Evolutionary conservation across 768 basidiomycete species (phyloP), one percentile per base, ranked within the genome.

Genomic region (Leccinellum albellum): DNA sequence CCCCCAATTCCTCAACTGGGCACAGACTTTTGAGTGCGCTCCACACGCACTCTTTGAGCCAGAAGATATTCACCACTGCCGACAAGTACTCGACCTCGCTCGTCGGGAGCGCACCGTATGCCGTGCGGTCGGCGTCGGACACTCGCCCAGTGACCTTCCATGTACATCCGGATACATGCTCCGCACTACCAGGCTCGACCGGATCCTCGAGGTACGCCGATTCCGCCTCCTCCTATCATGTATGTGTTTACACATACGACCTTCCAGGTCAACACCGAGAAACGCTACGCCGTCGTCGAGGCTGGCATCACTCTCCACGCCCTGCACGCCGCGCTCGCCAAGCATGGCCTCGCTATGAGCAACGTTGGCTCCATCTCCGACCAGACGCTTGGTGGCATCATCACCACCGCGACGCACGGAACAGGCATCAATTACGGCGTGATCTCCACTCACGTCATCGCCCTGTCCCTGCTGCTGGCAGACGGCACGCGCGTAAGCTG

Each of bases 281-380:
- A 87, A 64, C 64, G 77, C 51, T 85, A 82, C 63, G 82, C 92
- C 64, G 75, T 84, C 63, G 88, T 82, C 1, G 82, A 94, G 73
- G 88, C 83, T 4, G 93, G 93, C 21, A 87, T 94, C 69, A 86
- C 82, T 5, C 84, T 98, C 55, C 77, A 86, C 56, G 77, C 81
- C 50, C 80, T 98, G 5, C 92, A 96, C 61, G 74, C 71, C 23
- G 77, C 78, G 15, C 86, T 98, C 54, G 82, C 78, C 49, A 70
- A 75, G 13, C 75, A 86, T 64, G 79, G 79, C 32, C 82, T 98
- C 31, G 95, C 94, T 37, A 87, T 99, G 83, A 85, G 82, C 66
- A 96, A 91, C 73, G 80, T 98, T 59, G 97, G 97, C 33, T 95
- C 94, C 28, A 98, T 99, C 66, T 96, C 94, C 33, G 94, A 97